Conservation (phyloP, 129 eudicot genomes). For the Tanacetum coccineum region DNA sequence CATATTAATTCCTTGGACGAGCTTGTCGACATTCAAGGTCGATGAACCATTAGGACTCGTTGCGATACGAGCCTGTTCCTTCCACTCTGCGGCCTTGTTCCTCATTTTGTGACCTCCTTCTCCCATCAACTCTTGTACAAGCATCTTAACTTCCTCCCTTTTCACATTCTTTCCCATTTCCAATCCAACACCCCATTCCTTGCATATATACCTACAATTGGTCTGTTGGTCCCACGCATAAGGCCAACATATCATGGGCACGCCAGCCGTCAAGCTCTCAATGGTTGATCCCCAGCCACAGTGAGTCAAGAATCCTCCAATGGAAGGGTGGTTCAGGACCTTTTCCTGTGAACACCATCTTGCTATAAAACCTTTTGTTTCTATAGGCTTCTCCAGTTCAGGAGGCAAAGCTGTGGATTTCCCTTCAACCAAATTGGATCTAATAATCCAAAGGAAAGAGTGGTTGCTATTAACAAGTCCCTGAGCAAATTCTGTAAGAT, state of each 20-base stretch:
- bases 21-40: background rate
- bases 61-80: background rate
- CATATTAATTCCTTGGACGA: background rate
- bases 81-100: conserved; percentile 9
- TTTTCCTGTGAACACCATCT: conserved; percentile 28
- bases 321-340: conserved; percentile 19
- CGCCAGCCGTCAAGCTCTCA: conserved; percentile 17
- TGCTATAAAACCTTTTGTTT: conserved; percentile 21
- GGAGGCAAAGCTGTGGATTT: conserved; percentile 11
- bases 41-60: conserved; percentile 5
- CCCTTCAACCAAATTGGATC: background rate
- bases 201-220: conserved; percentile 7
- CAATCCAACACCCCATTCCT: conserved; percentile 17
- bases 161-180: conserved; percentile 5
- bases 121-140: conserved; percentile 16
- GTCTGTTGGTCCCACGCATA: background rate
- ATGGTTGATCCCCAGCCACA: conserved; percentile 24
- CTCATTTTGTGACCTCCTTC: conserved; percentile 3
- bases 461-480: conserved; percentile 30
- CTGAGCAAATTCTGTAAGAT: conserved; percentile 22
- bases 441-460: conserved; percentile 23
- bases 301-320: conserved; percentile 26
- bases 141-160: conserved; percentile 3
- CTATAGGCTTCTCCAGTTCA: conserved; percentile 7
- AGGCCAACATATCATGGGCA: conserved; percentile 26